These are phyloP conservation scores for Exophiala spinifera DNA, from an alignment of 2,329 filamentous ascomycete species.

Conservation along the genomic window DNA sequence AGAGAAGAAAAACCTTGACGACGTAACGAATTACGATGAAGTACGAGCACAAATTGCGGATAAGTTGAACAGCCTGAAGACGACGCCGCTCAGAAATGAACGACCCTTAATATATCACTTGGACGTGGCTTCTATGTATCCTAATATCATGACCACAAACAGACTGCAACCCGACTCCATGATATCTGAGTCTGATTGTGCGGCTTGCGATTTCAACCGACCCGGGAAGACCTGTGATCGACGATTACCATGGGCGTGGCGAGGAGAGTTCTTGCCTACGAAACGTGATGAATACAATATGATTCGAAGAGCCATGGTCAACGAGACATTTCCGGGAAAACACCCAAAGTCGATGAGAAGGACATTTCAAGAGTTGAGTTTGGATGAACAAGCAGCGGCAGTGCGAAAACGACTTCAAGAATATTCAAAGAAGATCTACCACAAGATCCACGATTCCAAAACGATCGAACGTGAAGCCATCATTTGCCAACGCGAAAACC, in stretches of 20 bases:
- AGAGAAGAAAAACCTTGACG: constrained; percentile 76
- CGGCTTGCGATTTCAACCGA: constrained; percentile 95
- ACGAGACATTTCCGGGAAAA: constrained; percentile 85
- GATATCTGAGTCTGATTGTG: constrained; percentile 93
- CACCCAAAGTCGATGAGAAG: constrained; percentile 66
- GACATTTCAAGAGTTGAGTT: constrained; percentile 74
- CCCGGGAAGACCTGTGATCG: constrained; percentile 97
- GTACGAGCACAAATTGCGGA: constrained; percentile 78
- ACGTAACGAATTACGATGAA: constrained; percentile 77
- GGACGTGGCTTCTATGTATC: constrained; percentile 99
- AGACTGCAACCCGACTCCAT: constrained; percentile 97
- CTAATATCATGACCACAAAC: constrained; percentile 99
- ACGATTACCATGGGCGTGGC: constrained; percentile 93
- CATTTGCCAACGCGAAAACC: constrained; percentile 96
- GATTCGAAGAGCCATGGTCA: constrained; percentile 87
- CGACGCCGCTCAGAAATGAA: constrained; percentile 80
- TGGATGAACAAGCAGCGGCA: constrained; percentile 76
- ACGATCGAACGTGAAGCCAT: constrained; percentile 94
- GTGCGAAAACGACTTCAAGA: constrained; percentile 84
- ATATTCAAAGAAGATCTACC: constrained; percentile 98
- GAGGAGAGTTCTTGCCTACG: constrained; percentile 92
- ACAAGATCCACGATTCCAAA: constrained; percentile 95
- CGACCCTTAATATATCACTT: constrained; percentile 93
- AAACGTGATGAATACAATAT: constrained; percentile 99
- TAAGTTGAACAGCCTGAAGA: constrained; percentile 68